Evolutionary conservation across 2,329 filamentous ascomycete species (phyloP), one percentile per base, ranked within the genome.

Genomic region (Atkinsonella hypoxylon): DNA sequence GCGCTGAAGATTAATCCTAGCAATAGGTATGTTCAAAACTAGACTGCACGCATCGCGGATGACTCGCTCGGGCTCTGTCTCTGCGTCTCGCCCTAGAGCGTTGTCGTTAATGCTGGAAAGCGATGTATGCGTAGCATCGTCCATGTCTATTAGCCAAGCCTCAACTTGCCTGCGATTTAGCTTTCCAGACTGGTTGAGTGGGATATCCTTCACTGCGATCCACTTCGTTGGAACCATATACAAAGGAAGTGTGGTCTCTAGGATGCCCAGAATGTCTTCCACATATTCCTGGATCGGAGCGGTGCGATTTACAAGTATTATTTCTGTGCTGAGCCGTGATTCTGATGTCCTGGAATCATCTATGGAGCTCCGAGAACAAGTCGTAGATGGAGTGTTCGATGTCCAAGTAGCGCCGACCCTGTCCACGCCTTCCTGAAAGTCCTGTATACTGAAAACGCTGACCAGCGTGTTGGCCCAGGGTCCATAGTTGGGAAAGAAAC

Each of bases 1-100:
- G 39, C 63, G 59, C 10, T 64, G 60, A 0, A 60, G 46, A 0
- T 62, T 57, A 18, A 68, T 58, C 2, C 63, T 55, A 0, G 58
- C 58, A 0, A 61, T 53, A 0, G 62, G 50, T 3, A 71, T 52
- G 44, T 69, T 66, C 11, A 76, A 62, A 0, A 73, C 62, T n/a
- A 65, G 59, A 0, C 67, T 63, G 66, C 70, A 75, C 15, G 73
- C 49, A 18, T 53, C 40, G 12, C 47, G 44, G 1, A 55, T 43
- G 15, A 55, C 45, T 12, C 31, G 39, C n/a, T 55, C 51, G 12
- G 48, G n/a, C 18, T 50, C 18, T 18, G 48, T 46, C 18, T 41
- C 18, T 22, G 41, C 42, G 22, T 40, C 34, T 1, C 42, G 42
- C 15, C 42, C 38, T n/a, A 39, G 11, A 39, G 18, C 12, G 20